These are phyloP conservation scores for Nepenthes gracilis DNA, from an alignment of 148 eudicot species.

Conservation along the genomic window DNA sequence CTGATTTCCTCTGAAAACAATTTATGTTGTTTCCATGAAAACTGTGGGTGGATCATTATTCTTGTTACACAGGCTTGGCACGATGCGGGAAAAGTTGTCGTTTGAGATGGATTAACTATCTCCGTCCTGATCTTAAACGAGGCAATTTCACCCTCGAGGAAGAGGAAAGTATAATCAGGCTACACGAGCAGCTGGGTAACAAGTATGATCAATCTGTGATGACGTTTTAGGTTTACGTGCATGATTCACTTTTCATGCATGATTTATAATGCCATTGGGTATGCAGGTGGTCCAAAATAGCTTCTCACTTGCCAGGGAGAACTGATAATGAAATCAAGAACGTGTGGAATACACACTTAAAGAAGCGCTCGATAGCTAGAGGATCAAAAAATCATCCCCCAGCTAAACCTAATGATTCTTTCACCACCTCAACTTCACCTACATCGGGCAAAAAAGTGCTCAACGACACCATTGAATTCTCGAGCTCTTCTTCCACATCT, in stretches of 20 bases:
- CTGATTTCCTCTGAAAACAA: too few species aligned
- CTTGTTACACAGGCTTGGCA: conserved; percentile 24
- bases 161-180: conserved; percentile 31
- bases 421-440: neutral
- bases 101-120: conserved; percentile 49
- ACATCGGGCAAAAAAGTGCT: too few species aligned
- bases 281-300: conserved; percentile 41
- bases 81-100: conserved; percentile 54
- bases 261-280: neutral
- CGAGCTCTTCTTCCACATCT: too few species aligned
- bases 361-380: conserved; percentile 21
- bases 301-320: conserved; percentile 42
- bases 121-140: conserved; percentile 40
- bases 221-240: neutral
- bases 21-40: too few species aligned
- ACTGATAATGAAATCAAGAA: conserved; percentile 47
- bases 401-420: neutral
- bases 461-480: too few species aligned
- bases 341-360: conserved; percentile 45
- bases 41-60: neutral
- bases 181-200: conserved; percentile 38
- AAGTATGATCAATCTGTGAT: conserved; percentile 14
- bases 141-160: conserved; percentile 37
- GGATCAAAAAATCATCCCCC: too few species aligned
- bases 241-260: too few species aligned